Evolutionary conservation across 345 rosid species (phyloP).

Genomic region (Gossypium arboreum): DNA sequence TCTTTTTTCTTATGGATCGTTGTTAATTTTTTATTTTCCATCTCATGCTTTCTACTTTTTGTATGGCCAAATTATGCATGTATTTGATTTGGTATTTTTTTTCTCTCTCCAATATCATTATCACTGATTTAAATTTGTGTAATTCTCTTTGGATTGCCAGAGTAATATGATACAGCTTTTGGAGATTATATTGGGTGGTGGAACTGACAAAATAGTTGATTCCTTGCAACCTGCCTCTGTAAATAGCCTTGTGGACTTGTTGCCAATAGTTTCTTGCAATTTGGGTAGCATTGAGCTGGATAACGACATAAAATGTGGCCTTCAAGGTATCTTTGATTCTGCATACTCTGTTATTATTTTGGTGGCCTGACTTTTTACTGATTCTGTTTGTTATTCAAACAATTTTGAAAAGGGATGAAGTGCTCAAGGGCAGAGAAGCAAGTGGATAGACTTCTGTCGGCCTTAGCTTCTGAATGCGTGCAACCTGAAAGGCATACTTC

Average conservation of each 20-base stretch:
- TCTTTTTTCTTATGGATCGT: background rate
- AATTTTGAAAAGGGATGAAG: constrained; percentile 39
- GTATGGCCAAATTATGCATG: background rate
- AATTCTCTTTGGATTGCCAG: constrained; percentile 41
- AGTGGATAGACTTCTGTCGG: constrained; percentile 56
- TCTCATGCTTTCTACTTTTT: constrained; percentile 13
- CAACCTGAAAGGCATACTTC: constrained; percentile 51
- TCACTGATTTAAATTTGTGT: constrained; percentile 14
- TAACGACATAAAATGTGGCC: constrained; percentile 46
- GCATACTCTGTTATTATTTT: background rate
- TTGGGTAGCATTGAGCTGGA: constrained; percentile 40
- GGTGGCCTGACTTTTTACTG: background rate
- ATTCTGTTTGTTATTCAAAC: background rate
- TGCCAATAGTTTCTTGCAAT: constrained; percentile 42
- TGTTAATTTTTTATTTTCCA: background rate
- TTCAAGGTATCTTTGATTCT: constrained; percentile 51
- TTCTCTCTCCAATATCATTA: background rate
- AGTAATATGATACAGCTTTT: constrained; percentile 46
- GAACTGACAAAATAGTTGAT: constrained; percentile 49
- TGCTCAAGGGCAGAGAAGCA: constrained; percentile 77
- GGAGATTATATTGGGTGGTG: constrained; percentile 72
- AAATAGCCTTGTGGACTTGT: constrained; percentile 49
- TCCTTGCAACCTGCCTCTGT: constrained; percentile 39
- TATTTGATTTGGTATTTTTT: background rate
- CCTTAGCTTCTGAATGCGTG: constrained; percentile 63